Evolutionary conservation across 768 basidiomycete species (phyloP).

Genomic region (Boletus sp.): DNA sequence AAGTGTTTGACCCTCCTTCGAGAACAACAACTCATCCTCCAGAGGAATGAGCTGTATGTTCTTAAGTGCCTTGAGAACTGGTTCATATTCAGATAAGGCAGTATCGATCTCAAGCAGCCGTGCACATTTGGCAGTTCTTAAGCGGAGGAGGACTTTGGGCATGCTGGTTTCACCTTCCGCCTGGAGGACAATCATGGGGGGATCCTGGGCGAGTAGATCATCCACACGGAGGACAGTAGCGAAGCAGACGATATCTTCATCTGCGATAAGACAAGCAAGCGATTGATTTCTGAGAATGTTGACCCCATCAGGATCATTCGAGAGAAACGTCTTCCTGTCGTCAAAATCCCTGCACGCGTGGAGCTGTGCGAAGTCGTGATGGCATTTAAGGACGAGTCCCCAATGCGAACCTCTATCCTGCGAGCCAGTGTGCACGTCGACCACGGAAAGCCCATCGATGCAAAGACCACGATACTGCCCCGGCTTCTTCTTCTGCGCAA

Average conservation of each 20-base stretch:
- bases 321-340: constrained; percentile 39
- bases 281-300: constrained; percentile 56
- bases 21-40: constrained; percentile 52
- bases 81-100: constrained; percentile 62
- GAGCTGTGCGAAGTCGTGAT: constrained; percentile 38
- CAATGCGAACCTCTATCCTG: constrained; percentile 35
- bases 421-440: constrained; percentile 38
- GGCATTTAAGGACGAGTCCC: constrained; percentile 42
- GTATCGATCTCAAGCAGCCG: constrained; percentile 60
- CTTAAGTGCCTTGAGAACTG: constrained; percentile 59
- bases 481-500: constrained; percentile 41
- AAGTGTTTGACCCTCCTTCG: constrained; percentile 37
- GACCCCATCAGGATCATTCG: constrained; percentile 32
- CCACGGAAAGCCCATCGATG: constrained; percentile 38
- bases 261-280: constrained; percentile 51
- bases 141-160: constrained; percentile 38
- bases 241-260: constrained; percentile 50
- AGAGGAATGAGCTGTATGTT: constrained; percentile 46
- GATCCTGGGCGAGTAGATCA: constrained; percentile 44
- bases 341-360: constrained; percentile 25
- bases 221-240: constrained; percentile 56
- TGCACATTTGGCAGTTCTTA: constrained; percentile 38
- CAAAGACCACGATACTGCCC: constrained; percentile 40
- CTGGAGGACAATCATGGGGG: constrained; percentile 54
- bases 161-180: constrained; percentile 46